A percentile compares a stretch with the other conserved stretches of the same genome.
Conservation (phyloP, 352 stramenopile species). For the Blastocystis hominis region DNA sequence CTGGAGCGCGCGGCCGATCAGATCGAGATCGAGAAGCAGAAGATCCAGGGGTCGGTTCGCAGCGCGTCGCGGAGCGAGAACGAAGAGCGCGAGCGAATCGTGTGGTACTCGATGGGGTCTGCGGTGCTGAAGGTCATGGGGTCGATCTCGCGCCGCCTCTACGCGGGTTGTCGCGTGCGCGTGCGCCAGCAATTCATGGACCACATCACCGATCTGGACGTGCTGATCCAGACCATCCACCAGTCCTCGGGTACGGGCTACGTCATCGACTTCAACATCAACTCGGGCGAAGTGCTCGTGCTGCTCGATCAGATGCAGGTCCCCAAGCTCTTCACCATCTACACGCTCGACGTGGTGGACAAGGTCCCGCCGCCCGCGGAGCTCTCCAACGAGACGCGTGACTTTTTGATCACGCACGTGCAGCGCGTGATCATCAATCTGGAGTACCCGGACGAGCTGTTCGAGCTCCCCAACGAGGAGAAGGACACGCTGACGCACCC, state of each 20-base stretch:
- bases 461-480: slow-evolving; percentile 21
- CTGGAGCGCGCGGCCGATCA: slow-evolving; percentile 39
- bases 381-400: slow-evolving; percentile 19
- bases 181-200: slow-evolving; percentile 56
- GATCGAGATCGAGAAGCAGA: slow-evolving; percentile 53
- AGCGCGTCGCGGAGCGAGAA: slow-evolving; percentile 16
- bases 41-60: neutral
- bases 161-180: slow-evolving; percentile 44
- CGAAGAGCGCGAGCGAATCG: slow-evolving; percentile 52
- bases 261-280: slow-evolving; percentile 56
- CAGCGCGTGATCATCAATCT: slow-evolving; percentile 57
- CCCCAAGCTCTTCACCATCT: slow-evolving; percentile 53
- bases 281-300: slow-evolving; percentile 49
- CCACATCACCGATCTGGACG: slow-evolving; percentile 50
- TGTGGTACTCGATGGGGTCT: slow-evolving; percentile 57
- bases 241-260: slow-evolving; percentile 51
- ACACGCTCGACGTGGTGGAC: slow-evolving; percentile 53
- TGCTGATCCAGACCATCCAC: slow-evolving; percentile 52
- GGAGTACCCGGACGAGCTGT: slow-evolving; percentile 52
- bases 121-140: slow-evolving; percentile 55
- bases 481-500: neutral
- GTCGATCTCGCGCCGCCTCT: slow-evolving; percentile 49
- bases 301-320: slow-evolving; percentile 57
- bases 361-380: slow-evolving; percentile 29
- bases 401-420: slow-evolving; percentile 49